Percentiles rank a stretch among this genome's conserved stretches.
Conservation (phyloP, 1,139 yeast species). For the Blastobotrys raffinosifermentans region DNA sequence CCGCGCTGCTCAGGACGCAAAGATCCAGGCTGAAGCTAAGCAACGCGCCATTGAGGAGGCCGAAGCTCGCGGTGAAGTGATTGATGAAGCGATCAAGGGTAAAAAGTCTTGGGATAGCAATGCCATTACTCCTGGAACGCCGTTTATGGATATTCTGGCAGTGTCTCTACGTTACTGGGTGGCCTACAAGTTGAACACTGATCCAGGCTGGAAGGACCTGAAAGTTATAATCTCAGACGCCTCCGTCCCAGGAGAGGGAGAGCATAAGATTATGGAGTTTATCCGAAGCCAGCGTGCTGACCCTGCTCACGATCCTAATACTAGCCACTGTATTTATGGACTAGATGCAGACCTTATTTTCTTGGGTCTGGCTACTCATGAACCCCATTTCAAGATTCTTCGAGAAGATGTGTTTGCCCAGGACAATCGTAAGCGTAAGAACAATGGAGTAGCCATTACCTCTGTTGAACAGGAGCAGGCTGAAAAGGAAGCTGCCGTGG, state of each 20-base stretch:
- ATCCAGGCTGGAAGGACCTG: slow-evolving; percentile 84
- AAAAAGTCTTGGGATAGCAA: slow-evolving; percentile 78
- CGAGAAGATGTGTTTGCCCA: slow-evolving; percentile 95
- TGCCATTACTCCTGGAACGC: slow-evolving; percentile 99
- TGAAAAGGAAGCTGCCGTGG: slow-evolving; percentile 51
- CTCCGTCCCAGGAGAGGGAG: slow-evolving; percentile 99
- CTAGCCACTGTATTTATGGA: slow-evolving; percentile 94
- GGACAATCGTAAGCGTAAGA: slow-evolving; percentile 44
- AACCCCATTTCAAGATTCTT: slow-evolving; percentile 88
- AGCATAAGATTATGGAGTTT: slow-evolving; percentile 94
- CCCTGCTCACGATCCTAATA: slow-evolving; percentile 71
- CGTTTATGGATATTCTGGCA: slow-evolving; percentile 90
- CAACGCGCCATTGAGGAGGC: slow-evolving; percentile 57
- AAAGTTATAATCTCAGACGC: slow-evolving; percentile 88
- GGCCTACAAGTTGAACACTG: slow-evolving; percentile 83
- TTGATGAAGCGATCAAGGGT: slow-evolving; percentile 38
- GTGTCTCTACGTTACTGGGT: slow-evolving; percentile 81
- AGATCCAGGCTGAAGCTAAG: slow-evolving; percentile 35
- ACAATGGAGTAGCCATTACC: slow-evolving; percentile 17
- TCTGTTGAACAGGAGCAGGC: slow-evolving; percentile 32
- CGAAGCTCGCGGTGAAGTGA: slow-evolving; percentile 37
- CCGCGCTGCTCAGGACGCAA: slow-evolving; percentile 90
- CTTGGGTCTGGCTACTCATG: slow-evolving; percentile 95
- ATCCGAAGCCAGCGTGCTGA: slow-evolving; percentile 77
- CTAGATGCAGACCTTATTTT: slow-evolving; percentile 96